Conservation (phyloP, 768 basidiomycete genomes). For the Pulveroboletus sp. region DNA sequence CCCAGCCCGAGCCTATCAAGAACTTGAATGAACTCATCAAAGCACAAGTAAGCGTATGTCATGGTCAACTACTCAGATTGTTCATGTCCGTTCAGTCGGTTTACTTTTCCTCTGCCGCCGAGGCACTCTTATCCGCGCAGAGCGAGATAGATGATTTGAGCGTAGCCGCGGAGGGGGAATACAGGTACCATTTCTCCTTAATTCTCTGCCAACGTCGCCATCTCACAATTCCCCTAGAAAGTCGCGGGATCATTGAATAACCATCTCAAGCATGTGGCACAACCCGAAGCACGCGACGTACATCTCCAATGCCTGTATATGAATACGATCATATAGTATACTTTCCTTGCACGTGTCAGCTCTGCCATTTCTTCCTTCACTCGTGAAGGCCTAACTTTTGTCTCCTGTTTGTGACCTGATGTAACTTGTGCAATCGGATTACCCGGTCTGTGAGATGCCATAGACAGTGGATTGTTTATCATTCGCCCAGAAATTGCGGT, state of each 20-base stretch:
- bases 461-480: neutral
- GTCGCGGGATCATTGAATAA: conserved; percentile 79
- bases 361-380: conserved; percentile 2
- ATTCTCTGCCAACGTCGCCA: neutral
- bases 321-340: conserved; percentile 6
- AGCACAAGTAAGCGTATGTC: conserved; percentile 56
- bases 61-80: neutral
- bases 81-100: conserved; percentile 44
- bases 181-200: conserved; percentile 50
- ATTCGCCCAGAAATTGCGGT: no score
- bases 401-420: conserved; percentile 4
- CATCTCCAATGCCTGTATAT: conserved; percentile 3
- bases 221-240: conserved; percentile 45
- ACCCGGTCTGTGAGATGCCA: neutral
- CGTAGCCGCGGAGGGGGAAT: conserved; percentile 91
- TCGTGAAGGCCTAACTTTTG: neutral
- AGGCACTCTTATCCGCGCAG: conserved; percentile 75
- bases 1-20: conserved; percentile 93
- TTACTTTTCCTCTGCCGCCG: conserved; percentile 72
- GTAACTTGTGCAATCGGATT: conserved; percentile 8
- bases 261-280: neutral
- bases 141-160: conserved; percentile 92
- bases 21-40: conserved; percentile 89
- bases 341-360: conserved; percentile 1
- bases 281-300: neutral